Percentiles rank a stretch among this genome's conserved stretches.
phyloP scores from a whole-genome alignment of 768 basidiomycete genomes.

The Arthromyces matolae region DNA sequence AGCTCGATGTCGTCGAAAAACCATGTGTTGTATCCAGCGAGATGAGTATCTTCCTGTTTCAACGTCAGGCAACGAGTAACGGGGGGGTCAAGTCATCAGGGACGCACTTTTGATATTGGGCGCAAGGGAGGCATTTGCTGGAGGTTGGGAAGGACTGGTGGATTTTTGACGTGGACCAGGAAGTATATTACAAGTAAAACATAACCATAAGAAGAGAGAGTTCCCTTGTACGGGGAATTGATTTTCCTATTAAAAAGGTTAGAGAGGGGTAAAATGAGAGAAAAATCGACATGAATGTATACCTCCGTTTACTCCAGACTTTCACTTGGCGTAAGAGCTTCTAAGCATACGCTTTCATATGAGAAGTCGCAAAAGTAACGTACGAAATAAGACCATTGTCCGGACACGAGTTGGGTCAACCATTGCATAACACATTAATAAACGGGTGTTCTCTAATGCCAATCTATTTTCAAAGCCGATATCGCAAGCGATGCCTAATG shows the following conservation, averaged over 20 bases:
- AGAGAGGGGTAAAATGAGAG: constrained; percentile 1
- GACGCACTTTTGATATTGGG: constrained; percentile 68
- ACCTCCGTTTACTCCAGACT: constrained; percentile 98
- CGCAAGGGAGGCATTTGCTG: constrained; percentile 92
- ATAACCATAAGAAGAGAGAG: constrained; percentile 95
- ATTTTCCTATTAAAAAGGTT: constrained; percentile 65
- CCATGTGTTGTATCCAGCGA: constrained; percentile 83
- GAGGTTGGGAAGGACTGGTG: constrained; percentile 92
- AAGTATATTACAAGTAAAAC: constrained; percentile 98
- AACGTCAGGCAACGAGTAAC: constrained; percentile 13
- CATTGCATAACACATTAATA: constrained; percentile 96
- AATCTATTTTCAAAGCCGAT: constrained; percentile 98
- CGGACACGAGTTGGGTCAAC: constrained; percentile 92
- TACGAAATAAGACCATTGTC: constrained; percentile 93
- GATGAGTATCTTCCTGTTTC: constrained; percentile 70
- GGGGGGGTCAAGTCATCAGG: constrained; percentile 12
- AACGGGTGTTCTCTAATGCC: constrained; percentile 93
- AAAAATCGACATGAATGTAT: constrained; percentile 15
- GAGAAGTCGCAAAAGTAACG: constrained; percentile 34
- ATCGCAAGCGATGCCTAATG: constrained; percentile 91
- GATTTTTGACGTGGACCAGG: constrained; percentile 95
- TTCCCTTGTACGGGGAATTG: constrained; percentile 97
- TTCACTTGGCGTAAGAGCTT: constrained; percentile 60
- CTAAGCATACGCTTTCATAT: constrained; percentile 11
- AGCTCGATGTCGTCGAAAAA: constrained; percentile 98